Percentiles rank a stretch among this genome's conserved stretches.
Evolutionary conservation across 495 filamentous ascomycete genomes (phyloP).

Genomic region (Aspergillus indologenus): DNA sequence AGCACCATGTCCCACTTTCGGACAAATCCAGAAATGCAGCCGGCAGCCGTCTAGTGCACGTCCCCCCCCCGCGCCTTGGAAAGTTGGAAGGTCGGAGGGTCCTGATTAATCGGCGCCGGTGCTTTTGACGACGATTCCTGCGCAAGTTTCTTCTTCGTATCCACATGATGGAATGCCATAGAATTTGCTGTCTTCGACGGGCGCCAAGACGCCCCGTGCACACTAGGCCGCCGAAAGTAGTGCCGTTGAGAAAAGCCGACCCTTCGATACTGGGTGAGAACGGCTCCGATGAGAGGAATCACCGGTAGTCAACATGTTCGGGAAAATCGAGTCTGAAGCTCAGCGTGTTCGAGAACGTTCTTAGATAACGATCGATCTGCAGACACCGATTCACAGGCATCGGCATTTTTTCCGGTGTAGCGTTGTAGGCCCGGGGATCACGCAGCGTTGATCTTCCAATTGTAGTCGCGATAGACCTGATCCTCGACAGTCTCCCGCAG

Average conservation of each 20-base stretch:
- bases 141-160: slow-evolving; percentile 1
- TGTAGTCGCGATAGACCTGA: slow-evolving; percentile 36
- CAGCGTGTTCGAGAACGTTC: background rate
- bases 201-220: slow-evolving; percentile 2
- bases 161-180: slow-evolving; percentile 3
- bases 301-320: background rate
- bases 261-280: background rate
- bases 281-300: background rate
- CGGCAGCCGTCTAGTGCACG: slow-evolving; percentile 2
- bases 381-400: background rate
- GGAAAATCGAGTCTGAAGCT: no score
- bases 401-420: background rate
- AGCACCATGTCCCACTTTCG: background rate
- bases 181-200: background rate
- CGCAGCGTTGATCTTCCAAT: slow-evolving; percentile 39
- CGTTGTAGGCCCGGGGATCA: slow-evolving; percentile 21
- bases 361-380: no score
- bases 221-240: background rate
- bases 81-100: background rate
- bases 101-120: background rate
- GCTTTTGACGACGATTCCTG: background rate
- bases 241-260: background rate
- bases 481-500: slow-evolving; percentile 62
- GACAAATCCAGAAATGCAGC: background rate
- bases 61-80: slow-evolving; percentile 4